Evolutionary conservation across 2,329 filamentous ascomycete genomes (phyloP), one percentile per base, ranked within the genome.

Genomic region (Fusarium sp.): DNA sequence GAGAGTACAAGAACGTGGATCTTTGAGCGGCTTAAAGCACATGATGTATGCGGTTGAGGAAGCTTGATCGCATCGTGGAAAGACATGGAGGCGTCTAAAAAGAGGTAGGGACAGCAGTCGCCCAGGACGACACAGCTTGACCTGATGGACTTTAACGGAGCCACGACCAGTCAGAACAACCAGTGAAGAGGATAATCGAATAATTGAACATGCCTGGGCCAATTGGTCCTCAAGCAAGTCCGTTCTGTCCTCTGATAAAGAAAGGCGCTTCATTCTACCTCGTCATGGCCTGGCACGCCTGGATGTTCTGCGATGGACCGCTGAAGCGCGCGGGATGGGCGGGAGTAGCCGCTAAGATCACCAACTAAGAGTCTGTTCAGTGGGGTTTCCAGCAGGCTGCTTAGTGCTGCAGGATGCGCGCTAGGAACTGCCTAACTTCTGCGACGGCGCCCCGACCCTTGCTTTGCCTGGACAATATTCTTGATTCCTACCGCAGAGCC

Each of bases 101-200:
- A 37, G 5, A 34, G 32, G 3, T 18, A 37, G 9, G 16, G 3
- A 18, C 32, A 18, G 32, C 32, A 34, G 11, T 18, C 9, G 32
- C 5, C 16, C 32, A 34, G 16, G 14, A n/a, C 5, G 3, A 37
- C 32, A 37, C 16, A 9, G 4, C 14, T 16, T 34, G 30, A 34
- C 30, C 3, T 9, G 30, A 10, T 18, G 16, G 2, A 11, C 16
- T 37, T 1, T 11, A 11, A 37, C 32, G 0, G 9, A 37, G 5
- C 16, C 3, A 6, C 3, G 16, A 0, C 16, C 16, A n/a, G 16
- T 37, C 3, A n/a, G 9, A 18, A 10, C 16, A 37, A 0, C 4
- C 1, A 11, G 10, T 3, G 10, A 3, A 6, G 3, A n/a, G 16
- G 9, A 11, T 6, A 4, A 18, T 11, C 10, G 32, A 18, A 34